Percentiles rank a stretch among this genome's conserved stretches.
Conservation (phyloP, 352 stramenopile genomes). For the Globisporangium solare region DNA sequence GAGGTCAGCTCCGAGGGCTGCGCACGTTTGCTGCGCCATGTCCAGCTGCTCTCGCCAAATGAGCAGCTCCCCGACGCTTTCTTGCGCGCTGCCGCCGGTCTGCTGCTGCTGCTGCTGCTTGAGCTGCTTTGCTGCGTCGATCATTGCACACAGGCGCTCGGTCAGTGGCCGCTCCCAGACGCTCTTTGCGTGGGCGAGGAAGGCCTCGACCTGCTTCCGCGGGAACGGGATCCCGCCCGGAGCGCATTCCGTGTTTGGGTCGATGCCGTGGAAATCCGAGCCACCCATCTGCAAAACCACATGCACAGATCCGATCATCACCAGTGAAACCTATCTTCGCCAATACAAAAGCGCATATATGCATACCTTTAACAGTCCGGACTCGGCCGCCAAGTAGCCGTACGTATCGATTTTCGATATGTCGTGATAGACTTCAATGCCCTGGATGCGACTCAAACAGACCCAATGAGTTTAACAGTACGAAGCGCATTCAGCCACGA, state of each 20-base stretch:
- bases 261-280: constrained; percentile 84
- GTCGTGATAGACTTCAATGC: constrained; percentile 81
- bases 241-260: constrained; percentile 56
- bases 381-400: constrained; percentile 67
- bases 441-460: constrained; percentile 22
- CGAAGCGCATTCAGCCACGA: too few relatives aligned
- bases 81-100: not conserved
- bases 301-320: not conserved
- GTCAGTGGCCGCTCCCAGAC: constrained; percentile 66
- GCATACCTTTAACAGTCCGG: constrained; percentile 56
- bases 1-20: constrained; percentile 8
- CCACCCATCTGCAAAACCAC: constrained; percentile 53
- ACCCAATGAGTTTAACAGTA: too few relatives aligned
- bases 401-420: constrained; percentile 82
- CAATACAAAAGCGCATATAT: not conserved
- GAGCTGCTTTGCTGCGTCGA: constrained; percentile 21
- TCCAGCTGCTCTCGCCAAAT: constrained; percentile 49
- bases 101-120: not conserved
- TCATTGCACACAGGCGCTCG: constrained; percentile 31
- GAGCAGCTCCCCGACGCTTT: constrained; percentile 28
- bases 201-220: constrained; percentile 58
- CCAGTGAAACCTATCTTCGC: not conserved
- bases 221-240: constrained; percentile 78
- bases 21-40: constrained; percentile 11
- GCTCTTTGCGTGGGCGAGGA: constrained; percentile 61